Base-by-base conservation (phyloP, 768 basidiomycete species). In the Suillus subalutaceus region DNA sequence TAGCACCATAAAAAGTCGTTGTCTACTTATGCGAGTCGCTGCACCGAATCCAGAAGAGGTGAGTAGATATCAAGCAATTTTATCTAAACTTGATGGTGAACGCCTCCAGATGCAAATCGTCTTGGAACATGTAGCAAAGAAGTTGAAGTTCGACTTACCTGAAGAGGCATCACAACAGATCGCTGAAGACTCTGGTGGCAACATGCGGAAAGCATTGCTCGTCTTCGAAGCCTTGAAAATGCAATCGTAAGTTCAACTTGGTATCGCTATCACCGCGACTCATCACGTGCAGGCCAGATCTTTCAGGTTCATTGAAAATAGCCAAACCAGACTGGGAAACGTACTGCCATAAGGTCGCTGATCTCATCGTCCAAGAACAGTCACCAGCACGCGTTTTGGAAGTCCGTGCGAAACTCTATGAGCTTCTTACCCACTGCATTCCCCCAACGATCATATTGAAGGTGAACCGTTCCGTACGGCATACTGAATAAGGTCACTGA, bases 261-360 rank as follows among this genome's bases (percentile, higher is more conserved):
- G 46, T 18, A 38, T 65, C 46, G 16, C 23, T 50, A 48, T 57
- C 9, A 2, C 40, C 63, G 26, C 16, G 20, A 41, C 35, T 35
- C 26, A 37, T 46, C 12, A 30, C 63, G 9, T 65, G 15, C 71
- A 94, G 93, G 64, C 91, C 93, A n/a, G 92, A 95, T 75, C 83
- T 97, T 46, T 85, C 88, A 6, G 92, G 92, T 40, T 80, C 91
- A 46, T 79, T 95, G 65, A 84, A 85, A 41, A 94, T 97, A 65
- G 94, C 96, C 16, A 96, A 98, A 78, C 96, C 97, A n/a, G 97
- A 99, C 74, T 99, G 97, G 97, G 97, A 99, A 77, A 93, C 92
- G 13, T 99, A 97, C 75, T 97, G 96, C 70, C 84, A 90, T 70
- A 94, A 95, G 75, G 90, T 98, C 13, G 96, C 92, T 16, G 94